Base-by-base conservation (phyloP, 768 basidiomycete species). In the Ramaria rubella region DNA sequence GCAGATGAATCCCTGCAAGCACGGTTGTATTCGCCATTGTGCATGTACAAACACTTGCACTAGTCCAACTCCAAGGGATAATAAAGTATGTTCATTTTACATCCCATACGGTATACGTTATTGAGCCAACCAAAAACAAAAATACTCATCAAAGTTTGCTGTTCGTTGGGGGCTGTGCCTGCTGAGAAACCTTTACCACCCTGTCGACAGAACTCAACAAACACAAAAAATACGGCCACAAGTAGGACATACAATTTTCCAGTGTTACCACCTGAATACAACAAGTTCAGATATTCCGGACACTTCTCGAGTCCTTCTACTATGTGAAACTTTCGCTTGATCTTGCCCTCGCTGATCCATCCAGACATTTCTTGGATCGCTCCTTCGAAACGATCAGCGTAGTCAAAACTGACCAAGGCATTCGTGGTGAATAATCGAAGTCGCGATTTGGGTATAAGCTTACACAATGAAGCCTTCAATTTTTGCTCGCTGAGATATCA, bases 381-480 rank as follows among this genome's bases (percentile, higher is more conserved):
- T 30, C 71, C 75, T 3, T 78, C 73, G 65, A 76, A 93, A 55
- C 81, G 76, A 0, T 74, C 59, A 0, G 66, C 74, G 67, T 93
- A 94, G 70, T 97, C 92, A 58, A 90, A 77, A 8, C 90, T 90
- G 4, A 21, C 19, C 21, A 49, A 24, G 26, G 31, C 26, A 12
- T 24, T 14, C n/a, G 23, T 2, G 29, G 31, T 31, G 29, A 17
- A 12, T 43, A 17, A 45, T 43, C 40, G 31, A 27, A 12, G 23
- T 50, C 31, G 49, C n/a, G 12, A 33, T 31, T 3, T 8, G 34
- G 27, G 38, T n/a, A 54, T 43, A 33, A 15, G 67, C 82, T 48
- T 65, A 87, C 85, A 90, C 79, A 62, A 94, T 75, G 71, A 93
- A 96, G 7, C 94, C 94, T 65, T 88, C 75, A 1, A 97, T 81